phyloP scores from a whole-genome alignment of 23 red algal species.

The Chondrus crispus region DNA sequence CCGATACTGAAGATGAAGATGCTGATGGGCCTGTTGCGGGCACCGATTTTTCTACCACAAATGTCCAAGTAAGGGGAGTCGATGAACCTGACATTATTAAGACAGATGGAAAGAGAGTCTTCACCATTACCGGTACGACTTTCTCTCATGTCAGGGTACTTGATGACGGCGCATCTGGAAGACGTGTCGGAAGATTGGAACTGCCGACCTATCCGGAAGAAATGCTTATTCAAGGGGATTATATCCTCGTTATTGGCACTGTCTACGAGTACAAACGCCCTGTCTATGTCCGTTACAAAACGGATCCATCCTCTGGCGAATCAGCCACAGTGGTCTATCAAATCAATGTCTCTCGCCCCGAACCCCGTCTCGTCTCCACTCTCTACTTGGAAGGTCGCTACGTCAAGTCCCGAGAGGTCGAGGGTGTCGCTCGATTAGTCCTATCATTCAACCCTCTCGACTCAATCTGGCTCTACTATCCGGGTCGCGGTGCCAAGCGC shows the following conservation, averaged over 20 bases:
- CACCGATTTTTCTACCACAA: conserved; percentile 51
- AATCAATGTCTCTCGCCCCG: conserved; percentile 23
- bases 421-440: conserved; percentile 56
- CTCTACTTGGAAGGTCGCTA: conserved; percentile 43
- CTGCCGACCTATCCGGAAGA: conserved; percentile 34
- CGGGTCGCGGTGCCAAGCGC: neutral
- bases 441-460: conserved; percentile 28
- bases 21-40: conserved; percentile 27
- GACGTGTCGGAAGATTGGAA: conserved; percentile 10
- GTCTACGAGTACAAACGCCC: conserved; percentile 34
- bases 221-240: conserved; percentile 67
- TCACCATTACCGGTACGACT: conserved; percentile 28
- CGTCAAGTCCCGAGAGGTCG: conserved; percentile 59
- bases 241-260: conserved; percentile 50
- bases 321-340: conserved; percentile 49
- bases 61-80: conserved; percentile 59
- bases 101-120: conserved; percentile 62
- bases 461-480: conserved; percentile 59
- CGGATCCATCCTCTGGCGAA: conserved; percentile 37
- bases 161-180: conserved; percentile 32
- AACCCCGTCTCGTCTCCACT: conserved; percentile 52
- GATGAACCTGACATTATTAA: conserved; percentile 68
- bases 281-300: neutral
- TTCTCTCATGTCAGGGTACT: conserved; percentile 44
- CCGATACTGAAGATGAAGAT: neutral